Evolutionary conservation across 2,329 filamentous ascomycete species (phyloP), one percentile per base, ranked within the genome.

Genomic region (Dendryphion nanum): DNA sequence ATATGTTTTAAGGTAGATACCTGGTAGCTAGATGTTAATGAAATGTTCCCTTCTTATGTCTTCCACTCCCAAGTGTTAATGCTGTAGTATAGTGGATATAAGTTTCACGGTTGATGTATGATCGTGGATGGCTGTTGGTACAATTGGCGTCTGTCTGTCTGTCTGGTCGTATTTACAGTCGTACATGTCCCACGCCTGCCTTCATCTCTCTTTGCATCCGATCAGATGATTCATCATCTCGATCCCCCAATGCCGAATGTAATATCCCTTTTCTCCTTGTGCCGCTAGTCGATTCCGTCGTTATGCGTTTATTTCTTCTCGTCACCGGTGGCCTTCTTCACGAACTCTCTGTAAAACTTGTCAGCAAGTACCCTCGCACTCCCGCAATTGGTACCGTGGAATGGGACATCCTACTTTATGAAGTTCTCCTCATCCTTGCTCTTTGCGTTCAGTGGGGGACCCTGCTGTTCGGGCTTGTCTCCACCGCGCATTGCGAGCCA

Each of bases 361-460:
- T 50, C 18, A 24, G 8, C 29, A 7, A 10, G 29, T 8, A 10
- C 7, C 29, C 16, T 16, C 29, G n/a, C n/a, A n/a, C n/a, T n/a
- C n/a, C n/a, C 23, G 23, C 23, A 26, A 26, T 26, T 8, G 2
- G 10, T 3, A 26, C n/a, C 23, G 3, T 26, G 4, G 3, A 3
- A 10, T 19, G 36, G 14, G 30, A n/a, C 30, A 12, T 35, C 76
- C 47, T 77, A 84, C 81, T 82, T 77, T 60, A 84, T 80, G 66
- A 83, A 84, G 58, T 75, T 75, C 70, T 83, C 81, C 70, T 84
- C 81, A 53, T 83, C 80, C 67, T 81, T 81, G 70, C 77, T 82
- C 57, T 72, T 70, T 37, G 81, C 80, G 59, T 81, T 79, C 68
- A 83, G 79, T 29, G 79, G 76, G 38, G 81, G 81, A 42, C 67